Evolutionary conservation across 108 stramenopile genomes (phyloP).

Genomic region (Nitzschia sp.): DNA sequence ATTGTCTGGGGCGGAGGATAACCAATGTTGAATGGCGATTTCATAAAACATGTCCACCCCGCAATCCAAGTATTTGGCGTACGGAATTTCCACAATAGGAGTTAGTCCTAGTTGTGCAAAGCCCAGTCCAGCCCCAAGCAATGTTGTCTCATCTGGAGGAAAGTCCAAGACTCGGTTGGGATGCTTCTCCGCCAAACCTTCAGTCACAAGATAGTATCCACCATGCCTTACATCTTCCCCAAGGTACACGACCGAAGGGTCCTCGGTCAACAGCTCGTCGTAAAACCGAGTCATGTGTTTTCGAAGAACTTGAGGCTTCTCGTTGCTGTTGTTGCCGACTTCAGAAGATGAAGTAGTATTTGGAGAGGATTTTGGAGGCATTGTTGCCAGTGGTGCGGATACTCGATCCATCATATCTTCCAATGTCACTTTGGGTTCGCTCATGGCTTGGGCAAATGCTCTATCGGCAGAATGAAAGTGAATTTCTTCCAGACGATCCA

Average conservation of each 20-base stretch:
- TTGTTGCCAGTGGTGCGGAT: slow-evolving; percentile 35
- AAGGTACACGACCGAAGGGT: slow-evolving; percentile 72
- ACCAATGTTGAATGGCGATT: slow-evolving; percentile 76
- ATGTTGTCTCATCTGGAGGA: slow-evolving; percentile 88
- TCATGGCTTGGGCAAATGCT: slow-evolving; percentile 59
- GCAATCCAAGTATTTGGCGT: slow-evolving; percentile 90
- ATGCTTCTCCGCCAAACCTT: slow-evolving; percentile 59
- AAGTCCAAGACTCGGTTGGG: slow-evolving; percentile 75
- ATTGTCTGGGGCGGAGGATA: slow-evolving; percentile 17
- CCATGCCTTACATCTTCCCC: slow-evolving; percentile 90
- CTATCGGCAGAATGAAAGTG: slow-evolving; percentile 22
- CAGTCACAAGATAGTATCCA: slow-evolving; percentile 87
- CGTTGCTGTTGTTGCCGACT: background rate
- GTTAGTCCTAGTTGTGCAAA: slow-evolving; percentile 76
- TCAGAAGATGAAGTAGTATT: slow-evolving; percentile 3
- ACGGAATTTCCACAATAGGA: slow-evolving; percentile 89
- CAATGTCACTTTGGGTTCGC: slow-evolving; percentile 75
- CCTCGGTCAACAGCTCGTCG: slow-evolving; percentile 47
- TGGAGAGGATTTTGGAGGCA: slow-evolving; percentile 13
- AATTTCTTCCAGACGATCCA: slow-evolving; percentile 59
- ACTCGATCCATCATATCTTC: slow-evolving; percentile 64
- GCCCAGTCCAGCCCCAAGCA: slow-evolving; percentile 79
- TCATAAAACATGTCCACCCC: slow-evolving; percentile 85
- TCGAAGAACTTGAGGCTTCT: slow-evolving; percentile 75
- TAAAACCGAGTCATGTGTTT: slow-evolving; percentile 82